phyloP scores from a whole-genome alignment of 2,329 filamentous ascomycete species.

The Zasmidium cellare region DNA sequence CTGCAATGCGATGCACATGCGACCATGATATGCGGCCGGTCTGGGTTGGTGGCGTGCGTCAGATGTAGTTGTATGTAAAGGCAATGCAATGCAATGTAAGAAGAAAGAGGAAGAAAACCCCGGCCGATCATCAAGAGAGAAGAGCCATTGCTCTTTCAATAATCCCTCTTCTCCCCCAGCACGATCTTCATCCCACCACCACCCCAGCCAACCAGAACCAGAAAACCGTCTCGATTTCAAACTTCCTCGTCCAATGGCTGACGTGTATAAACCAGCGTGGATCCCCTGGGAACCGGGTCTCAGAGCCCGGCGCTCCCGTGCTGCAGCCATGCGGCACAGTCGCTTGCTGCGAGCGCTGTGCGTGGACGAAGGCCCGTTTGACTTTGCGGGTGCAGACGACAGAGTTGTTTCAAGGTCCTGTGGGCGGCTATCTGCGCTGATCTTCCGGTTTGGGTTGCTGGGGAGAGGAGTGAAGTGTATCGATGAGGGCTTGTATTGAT shows the following conservation, averaged over 20 bases:
- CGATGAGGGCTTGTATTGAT: neutral
- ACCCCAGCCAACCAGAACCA: neutral
- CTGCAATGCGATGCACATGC: too few species aligned
- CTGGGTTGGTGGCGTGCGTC: too few species aligned
- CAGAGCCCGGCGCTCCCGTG: neutral
- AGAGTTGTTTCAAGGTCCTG: too few species aligned
- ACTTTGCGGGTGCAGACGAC: neutral
- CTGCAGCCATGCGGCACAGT: slow-evolving; percentile 9
- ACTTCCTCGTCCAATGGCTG: neutral
- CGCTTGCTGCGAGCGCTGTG: neutral
- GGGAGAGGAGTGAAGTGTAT: neutral
- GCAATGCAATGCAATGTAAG: too few species aligned
- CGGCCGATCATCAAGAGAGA: too few species aligned
- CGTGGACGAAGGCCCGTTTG: neutral
- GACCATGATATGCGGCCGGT: too few species aligned
- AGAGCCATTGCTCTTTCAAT: too few species aligned
- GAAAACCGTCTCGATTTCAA: neutral
- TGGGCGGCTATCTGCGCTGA: neutral
- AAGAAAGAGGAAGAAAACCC: too few species aligned
- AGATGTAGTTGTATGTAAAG: too few species aligned
- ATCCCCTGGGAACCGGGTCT: neutral
- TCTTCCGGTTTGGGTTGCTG: neutral
- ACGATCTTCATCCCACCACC: too few species aligned
- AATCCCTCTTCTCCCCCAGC: too few species aligned
- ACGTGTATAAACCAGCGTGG: neutral